Evolutionary conservation across 140 eudicot species (phyloP), one percentile per base, ranked within the genome.

Genomic region (Eryngium alpinum): DNA sequence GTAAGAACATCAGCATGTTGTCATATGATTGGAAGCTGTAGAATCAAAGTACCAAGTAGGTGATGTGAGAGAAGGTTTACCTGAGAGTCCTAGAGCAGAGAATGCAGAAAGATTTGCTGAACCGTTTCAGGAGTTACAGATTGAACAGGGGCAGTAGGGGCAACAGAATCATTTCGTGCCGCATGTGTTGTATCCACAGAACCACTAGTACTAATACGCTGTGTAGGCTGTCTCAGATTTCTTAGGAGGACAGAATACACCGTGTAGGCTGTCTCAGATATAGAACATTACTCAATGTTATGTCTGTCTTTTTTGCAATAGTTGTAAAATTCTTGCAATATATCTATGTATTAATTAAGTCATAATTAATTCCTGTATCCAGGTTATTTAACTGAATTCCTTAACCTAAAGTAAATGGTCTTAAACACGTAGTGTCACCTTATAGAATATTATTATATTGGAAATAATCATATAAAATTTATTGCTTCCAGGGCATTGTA

Each of bases 251-350:
- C 59, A 60, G 50, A 60, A 71, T 49, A 33, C 50, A 5, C 13
- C 17, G 76, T 71, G 51, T 71, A 71, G 21, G 75, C 29, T 44
- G 71, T 77, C 29, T 83, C 71, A 22, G 71, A 63, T 83, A 60
- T 73, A 46, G 83, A 74, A 29, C 80, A 79, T 79, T 84, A 80
- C 67, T 79, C 72, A 76, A 79, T 84, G 28, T 71, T 79, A 60
- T 79, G 83, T 13, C 80, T 75, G 9, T 71, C 80, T 56, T 84
- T 84, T 49, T 84, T 79, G 75, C 80, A 72, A 44, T 84, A 84
- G 38, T 84, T 79, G 60, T 67, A 72, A 25, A 59, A 59, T 1
- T 49, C 79, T 28, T 72, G 28, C 44, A 25, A n/a, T n/a, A n/a
- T n/a, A n/a, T n/a, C n/a, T n/a, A n/a, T n/a, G n/a, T n/a, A n/a